Evolutionary conservation across 495 filamentous ascomycete genomes (phyloP).

Genomic region (Alectoria sarmentosa): DNA sequence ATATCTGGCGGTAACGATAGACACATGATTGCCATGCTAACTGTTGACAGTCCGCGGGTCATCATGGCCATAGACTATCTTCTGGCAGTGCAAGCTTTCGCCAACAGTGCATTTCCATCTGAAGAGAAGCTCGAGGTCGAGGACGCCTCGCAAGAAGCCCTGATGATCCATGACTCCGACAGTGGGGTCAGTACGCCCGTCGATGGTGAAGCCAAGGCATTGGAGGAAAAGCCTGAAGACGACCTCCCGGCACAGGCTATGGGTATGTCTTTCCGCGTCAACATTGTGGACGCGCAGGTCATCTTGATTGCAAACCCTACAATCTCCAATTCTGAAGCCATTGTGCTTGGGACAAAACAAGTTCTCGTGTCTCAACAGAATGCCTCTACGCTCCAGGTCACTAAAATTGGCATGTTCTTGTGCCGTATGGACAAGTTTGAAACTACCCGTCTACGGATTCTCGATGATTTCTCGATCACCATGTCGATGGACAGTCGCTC

Average conservation of each 20-base stretch:
- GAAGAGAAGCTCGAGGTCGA: slow-evolving; percentile 50
- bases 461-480: slow-evolving; percentile 91
- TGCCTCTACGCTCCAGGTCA: slow-evolving; percentile 84
- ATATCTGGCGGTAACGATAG: slow-evolving; percentile 81
- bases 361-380: slow-evolving; percentile 89
- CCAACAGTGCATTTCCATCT: slow-evolving; percentile 58
- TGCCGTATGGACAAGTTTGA: slow-evolving; percentile 98
- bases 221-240: slow-evolving; percentile 30
- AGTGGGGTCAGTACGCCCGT: slow-evolving; percentile 29
- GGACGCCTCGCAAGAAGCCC: slow-evolving; percentile 48
- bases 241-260: slow-evolving; percentile 35
- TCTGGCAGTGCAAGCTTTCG: slow-evolving; percentile 78
- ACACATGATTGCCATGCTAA: slow-evolving; percentile 82
- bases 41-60: slow-evolving; percentile 90
- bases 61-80: slow-evolving; percentile 95
- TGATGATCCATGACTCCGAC: slow-evolving; percentile 55
- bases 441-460: slow-evolving; percentile 73
- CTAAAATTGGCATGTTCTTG: slow-evolving; percentile 93
- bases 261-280: slow-evolving; percentile 82
- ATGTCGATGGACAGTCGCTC: slow-evolving; percentile 76
- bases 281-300: slow-evolving; percentile 90
- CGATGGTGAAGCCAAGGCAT: slow-evolving; percentile 24
- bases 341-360: slow-evolving; percentile 91
- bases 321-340: slow-evolving; percentile 83
- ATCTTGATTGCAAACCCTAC: slow-evolving; percentile 93